Evolutionary conservation across 208 protist genomes (phyloP).

Genomic region (Crithidia expoeki): DNA sequence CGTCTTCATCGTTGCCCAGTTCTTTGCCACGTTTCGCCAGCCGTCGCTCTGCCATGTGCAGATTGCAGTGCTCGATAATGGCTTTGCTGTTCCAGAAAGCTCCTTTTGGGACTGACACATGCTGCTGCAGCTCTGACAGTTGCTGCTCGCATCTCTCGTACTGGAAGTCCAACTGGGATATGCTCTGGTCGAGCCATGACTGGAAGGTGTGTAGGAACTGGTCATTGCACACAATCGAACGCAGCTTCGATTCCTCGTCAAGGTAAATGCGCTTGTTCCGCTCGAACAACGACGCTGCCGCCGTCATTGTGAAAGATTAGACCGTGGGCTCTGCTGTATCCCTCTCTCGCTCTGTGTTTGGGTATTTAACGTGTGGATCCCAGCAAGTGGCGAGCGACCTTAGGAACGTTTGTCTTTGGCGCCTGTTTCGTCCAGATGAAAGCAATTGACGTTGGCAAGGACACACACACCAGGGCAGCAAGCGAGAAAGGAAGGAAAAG

Average conservation of each 20-base stretch:
- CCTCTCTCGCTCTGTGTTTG: too few species aligned
- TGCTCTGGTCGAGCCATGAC: slow-evolving; percentile 79
- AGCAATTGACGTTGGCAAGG: too few species aligned
- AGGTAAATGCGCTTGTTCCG: slow-evolving; percentile 86
- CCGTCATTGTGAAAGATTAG: slow-evolving; percentile 33
- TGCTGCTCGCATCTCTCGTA: slow-evolving; percentile 87
- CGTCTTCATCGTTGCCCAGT: slow-evolving; percentile 27
- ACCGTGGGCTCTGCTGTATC: background rate
- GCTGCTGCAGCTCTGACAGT: slow-evolving; percentile 85
- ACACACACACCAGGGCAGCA: too few species aligned
- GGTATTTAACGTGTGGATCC: too few species aligned
- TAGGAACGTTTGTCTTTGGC: background rate
- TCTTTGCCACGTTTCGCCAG: slow-evolving; percentile 39
- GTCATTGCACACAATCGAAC: slow-evolving; percentile 61
- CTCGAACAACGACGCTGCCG: slow-evolving; percentile 74
- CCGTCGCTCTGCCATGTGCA: slow-evolving; percentile 78
- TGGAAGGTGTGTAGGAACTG: slow-evolving; percentile 75
- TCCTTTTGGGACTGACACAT: slow-evolving; percentile 60
- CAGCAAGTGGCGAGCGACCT: too few species aligned
- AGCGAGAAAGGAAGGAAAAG: too few species aligned
- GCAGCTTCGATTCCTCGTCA: slow-evolving; percentile 84
- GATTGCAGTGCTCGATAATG: slow-evolving; percentile 89
- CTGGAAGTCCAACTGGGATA: slow-evolving; percentile 81
- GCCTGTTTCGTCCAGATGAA: too few species aligned
- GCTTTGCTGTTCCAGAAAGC: slow-evolving; percentile 88